Evolutionary conservation across 768 basidiomycete species (phyloP), one percentile per base, ranked within the genome.

Genomic region (Leccinum fibrillosum): DNA sequence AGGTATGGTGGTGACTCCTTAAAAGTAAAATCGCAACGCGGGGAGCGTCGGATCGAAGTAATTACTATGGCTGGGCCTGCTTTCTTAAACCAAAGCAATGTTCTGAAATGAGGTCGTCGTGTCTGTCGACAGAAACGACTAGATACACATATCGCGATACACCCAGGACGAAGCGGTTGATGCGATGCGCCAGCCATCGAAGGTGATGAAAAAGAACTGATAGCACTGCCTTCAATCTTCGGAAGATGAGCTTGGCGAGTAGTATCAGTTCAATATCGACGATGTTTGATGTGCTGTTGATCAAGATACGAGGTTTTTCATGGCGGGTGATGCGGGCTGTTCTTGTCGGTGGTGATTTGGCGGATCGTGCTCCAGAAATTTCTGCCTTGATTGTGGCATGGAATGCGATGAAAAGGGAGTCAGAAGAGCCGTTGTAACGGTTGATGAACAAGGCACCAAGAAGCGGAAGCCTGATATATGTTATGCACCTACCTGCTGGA

Each of bases 311-410:
- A 39, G 37, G 6, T 39, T n/a, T 39, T 39, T 39, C 0, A n/a
- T 39, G 17, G 8, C n/a, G 17, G 37, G 17, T 17, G 3, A 17
- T 39, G 17, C 4, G 8, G 37, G 39, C 77, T 92, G 30, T 96
- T 95, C 76, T 92, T 92, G 0, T 68, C 94, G 4, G 80, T 86
- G 10, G 94, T 15, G 95, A 77, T 94, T 64, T 34, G 92, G 88
- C 80, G 92, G 1, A 77, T 94, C 11, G 88, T 86, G 0, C 70
- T 90, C n/a, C 80, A 94, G 23, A 86, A 92, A 34, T 34, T 34
- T 32, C 30, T 68, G 76, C 80, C 0, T 67, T 77, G 2, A 81
- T 86, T 15, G 79, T 81, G 0, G 68, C 71, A 0, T 89, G 83
- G 85, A 74, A 69, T 42, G 73, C 80, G 5, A 65, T 69, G 12